phyloP scores from a whole-genome alignment of 2,329 filamentous ascomycete genomes.

The Aspergillus clavatus region DNA sequence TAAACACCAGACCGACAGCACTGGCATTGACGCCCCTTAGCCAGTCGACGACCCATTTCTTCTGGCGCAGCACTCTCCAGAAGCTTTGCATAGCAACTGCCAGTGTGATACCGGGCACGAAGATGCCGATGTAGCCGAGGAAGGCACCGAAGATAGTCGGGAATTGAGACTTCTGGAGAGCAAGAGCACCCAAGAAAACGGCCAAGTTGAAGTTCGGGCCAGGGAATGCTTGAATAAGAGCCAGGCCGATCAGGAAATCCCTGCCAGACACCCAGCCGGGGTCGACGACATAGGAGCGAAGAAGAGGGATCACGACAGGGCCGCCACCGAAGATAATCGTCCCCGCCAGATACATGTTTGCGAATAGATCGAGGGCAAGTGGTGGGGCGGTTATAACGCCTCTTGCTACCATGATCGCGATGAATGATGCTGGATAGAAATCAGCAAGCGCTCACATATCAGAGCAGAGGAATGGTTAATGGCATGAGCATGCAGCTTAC shows the following conservation, averaged over 20 bases:
- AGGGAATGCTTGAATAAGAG: slow-evolving; percentile 66
- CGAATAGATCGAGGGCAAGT: slow-evolving; percentile 57
- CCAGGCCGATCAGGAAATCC: slow-evolving; percentile 68
- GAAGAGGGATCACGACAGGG: slow-evolving; percentile 60
- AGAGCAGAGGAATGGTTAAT: neutral
- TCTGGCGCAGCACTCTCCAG: slow-evolving; percentile 49
- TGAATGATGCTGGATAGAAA: slow-evolving; percentile 46
- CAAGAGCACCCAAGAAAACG: slow-evolving; percentile 53
- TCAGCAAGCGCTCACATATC: neutral
- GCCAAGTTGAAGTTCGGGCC: slow-evolving; percentile 52
- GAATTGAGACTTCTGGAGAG: slow-evolving; percentile 33
- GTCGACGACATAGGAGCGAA: slow-evolving; percentile 57
- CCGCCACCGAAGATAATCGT: slow-evolving; percentile 64
- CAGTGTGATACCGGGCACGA: slow-evolving; percentile 33
- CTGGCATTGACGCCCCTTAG: slow-evolving; percentile 56
- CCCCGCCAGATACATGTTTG: slow-evolving; percentile 69
- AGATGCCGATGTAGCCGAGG: slow-evolving; percentile 47
- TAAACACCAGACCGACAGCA: slow-evolving; percentile 59
- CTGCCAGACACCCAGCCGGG: slow-evolving; percentile 66
- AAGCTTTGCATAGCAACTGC: slow-evolving; percentile 43
- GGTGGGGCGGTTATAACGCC: slow-evolving; percentile 37
- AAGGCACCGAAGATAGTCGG: slow-evolving; percentile 45
- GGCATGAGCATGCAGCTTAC: slow-evolving; percentile 20
- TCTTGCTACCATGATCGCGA: slow-evolving; percentile 51
- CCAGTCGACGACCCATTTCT: slow-evolving; percentile 45